Percentiles rank a stretch among this genome's conserved stretches.
phyloP scores from a whole-genome alignment of 805 yeast species.

The Priceomyces melissophilus region DNA sequence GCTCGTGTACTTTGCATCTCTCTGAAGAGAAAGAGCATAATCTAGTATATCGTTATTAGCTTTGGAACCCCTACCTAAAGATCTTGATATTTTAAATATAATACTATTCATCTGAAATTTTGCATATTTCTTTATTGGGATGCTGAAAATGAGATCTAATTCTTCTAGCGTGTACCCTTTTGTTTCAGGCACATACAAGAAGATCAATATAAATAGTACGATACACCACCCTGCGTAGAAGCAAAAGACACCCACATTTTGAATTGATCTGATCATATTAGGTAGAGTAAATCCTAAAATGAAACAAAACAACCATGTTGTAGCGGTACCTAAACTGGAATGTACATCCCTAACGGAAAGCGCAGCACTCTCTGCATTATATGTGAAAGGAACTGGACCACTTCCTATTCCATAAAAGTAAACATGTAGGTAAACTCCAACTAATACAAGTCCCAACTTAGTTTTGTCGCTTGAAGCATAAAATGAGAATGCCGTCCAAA shows the following conservation, averaged over 20 bases:
- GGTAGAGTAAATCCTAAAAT: constrained; percentile 25
- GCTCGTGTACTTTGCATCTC: neutral
- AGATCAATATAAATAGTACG: constrained; percentile 18
- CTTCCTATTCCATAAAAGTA: constrained; percentile 20
- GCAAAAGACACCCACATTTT: constrained; percentile 23
- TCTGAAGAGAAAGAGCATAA: constrained; percentile 1
- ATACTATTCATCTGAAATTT: neutral
- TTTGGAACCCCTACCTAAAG: neutral
- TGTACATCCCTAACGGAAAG: constrained; percentile 22
- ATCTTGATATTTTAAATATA: neutral
- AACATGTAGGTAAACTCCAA: constrained; percentile 21
- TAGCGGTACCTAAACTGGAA: constrained; percentile 23
- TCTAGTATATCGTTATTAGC: neutral
- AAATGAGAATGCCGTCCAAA: constrained; percentile 23
- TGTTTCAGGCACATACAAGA: constrained; percentile 13
- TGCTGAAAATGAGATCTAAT: constrained; percentile 6
- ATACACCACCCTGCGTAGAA: constrained; percentile 27
- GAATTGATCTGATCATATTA: constrained; percentile 19
- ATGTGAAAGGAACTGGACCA: constrained; percentile 26
- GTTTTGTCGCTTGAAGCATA: constrained; percentile 15
- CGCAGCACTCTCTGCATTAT: constrained; percentile 24
- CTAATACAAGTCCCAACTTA: constrained; percentile 17
- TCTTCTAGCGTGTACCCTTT: constrained; percentile 9
- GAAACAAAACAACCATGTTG: constrained; percentile 25
- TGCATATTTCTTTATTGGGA: constrained; percentile 7